A percentile compares a stretch with the other conserved stretches of the same genome.
phyloP scores from a whole-genome alignment of 805 yeast species.

The Saccharomycopsis babjevae region DNA sequence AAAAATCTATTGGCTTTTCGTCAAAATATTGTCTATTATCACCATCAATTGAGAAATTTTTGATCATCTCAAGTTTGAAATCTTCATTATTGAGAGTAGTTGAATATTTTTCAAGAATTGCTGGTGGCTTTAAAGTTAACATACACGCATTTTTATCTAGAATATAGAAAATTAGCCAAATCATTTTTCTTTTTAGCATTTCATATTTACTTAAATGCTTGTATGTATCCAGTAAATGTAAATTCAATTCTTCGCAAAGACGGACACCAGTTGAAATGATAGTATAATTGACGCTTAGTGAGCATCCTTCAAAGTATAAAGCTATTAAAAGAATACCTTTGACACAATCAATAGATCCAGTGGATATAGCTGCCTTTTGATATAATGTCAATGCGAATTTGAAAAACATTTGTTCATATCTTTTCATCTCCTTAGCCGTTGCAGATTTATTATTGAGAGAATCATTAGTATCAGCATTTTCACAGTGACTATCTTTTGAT shows the following conservation, averaged over 20 bases:
- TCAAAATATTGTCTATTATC: not conserved
- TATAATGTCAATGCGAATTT: slow-evolving; percentile 41
- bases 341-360: slow-evolving; percentile 35
- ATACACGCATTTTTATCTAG: slow-evolving; percentile 36
- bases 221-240: slow-evolving; percentile 40
- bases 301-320: slow-evolving; percentile 26
- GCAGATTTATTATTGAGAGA: too few relatives aligned
- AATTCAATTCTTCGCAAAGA: slow-evolving; percentile 47
- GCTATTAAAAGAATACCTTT: slow-evolving; percentile 43
- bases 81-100: slow-evolving; percentile 21
- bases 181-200: slow-evolving; percentile 26
- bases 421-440: not conserved
- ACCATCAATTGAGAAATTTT: not conserved
- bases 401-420: slow-evolving; percentile 21
- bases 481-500: not conserved
- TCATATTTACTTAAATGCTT: slow-evolving; percentile 30
- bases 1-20: not conserved
- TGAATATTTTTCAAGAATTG: slow-evolving; percentile 33
- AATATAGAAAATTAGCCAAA: slow-evolving; percentile 44
- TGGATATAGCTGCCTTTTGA: slow-evolving; percentile 32
- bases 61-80: not conserved
- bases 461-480: not conserved
- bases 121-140: slow-evolving; percentile 40
- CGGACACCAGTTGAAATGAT: slow-evolving; percentile 38
- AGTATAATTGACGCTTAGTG: slow-evolving; percentile 33